Evolutionary conservation across 768 basidiomycete genomes (phyloP).

Genomic region (Naganishia friedmannii): DNA sequence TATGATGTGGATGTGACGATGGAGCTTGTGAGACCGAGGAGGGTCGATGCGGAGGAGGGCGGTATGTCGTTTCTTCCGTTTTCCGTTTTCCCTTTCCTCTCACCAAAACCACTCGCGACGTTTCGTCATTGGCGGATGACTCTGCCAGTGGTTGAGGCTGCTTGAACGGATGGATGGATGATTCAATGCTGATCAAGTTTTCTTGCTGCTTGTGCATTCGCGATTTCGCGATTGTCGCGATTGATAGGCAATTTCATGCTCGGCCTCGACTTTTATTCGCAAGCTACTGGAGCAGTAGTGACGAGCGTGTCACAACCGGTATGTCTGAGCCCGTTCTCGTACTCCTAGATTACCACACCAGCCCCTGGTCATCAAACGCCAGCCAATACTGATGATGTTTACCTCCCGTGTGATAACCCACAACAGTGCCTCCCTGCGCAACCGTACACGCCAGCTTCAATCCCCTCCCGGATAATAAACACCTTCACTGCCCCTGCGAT

Average conservation of each 20-base stretch:
- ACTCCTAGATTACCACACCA: no score
- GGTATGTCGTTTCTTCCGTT: conserved; percentile 12
- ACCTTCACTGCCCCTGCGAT: not conserved
- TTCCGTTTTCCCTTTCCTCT: not conserved
- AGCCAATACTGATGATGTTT: no score
- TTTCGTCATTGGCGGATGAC: no score
- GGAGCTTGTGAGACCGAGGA: conserved; percentile 46
- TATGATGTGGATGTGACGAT: conserved; percentile 51
- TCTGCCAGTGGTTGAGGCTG: no score
- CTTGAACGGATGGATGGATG: no score
- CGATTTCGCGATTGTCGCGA: not conserved
- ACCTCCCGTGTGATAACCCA: no score
- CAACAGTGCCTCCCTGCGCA: conserved; percentile 31
- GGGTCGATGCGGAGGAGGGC: conserved; percentile 1
- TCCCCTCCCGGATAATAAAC: conserved; percentile 8
- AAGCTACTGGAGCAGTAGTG: conserved; percentile 18
- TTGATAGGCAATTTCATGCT: conserved; percentile 50
- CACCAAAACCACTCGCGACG: no score
- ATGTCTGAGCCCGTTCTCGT: not conserved
- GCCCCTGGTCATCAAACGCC: no score
- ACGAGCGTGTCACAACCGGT: conserved; percentile 27
- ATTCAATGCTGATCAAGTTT: no score
- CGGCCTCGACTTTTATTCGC: conserved; percentile 39
- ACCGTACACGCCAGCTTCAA: conserved; percentile 10
- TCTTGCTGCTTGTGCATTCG: no score